Percentiles rank a stretch among this genome's conserved stretches.
Evolutionary conservation across 768 basidiomycete genomes (phyloP).

Genomic region (Lentinula boryana): DNA sequence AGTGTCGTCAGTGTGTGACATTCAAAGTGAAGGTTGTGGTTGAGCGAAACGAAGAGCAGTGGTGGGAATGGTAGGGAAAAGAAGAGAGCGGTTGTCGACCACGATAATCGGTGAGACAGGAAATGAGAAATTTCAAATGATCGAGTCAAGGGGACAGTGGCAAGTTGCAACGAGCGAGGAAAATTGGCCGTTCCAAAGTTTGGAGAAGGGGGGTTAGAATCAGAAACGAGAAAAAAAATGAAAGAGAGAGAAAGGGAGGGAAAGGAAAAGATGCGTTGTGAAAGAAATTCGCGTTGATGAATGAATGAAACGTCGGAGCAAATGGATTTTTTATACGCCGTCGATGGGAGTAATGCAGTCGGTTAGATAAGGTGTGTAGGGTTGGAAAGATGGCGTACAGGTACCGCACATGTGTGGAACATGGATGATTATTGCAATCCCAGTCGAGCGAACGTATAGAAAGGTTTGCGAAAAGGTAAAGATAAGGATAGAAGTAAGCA

Average conservation of each 20-base stretch:
- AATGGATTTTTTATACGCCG: not conserved
- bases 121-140: not conserved
- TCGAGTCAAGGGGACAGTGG: not conserved
- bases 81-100: not conserved
- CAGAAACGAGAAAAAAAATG: not conserved
- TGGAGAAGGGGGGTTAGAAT: not conserved
- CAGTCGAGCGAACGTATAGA: not conserved
- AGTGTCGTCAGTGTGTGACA: not conserved
- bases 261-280: slow-evolving; percentile 5
- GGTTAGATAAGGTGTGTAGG: not conserved
- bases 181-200: not conserved
- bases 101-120: not conserved
- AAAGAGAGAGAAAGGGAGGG: not conserved
- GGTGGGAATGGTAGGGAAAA: not conserved
- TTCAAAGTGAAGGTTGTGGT: not conserved
- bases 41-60: not conserved
- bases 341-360: not conserved
- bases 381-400: not conserved
- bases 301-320: not conserved
- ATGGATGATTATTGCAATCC: not conserved
- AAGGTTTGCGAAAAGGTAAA: not conserved
- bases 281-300: not conserved
- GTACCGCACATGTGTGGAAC: not conserved
- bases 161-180: not conserved
- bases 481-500: not conserved